These are phyloP conservation scores for Aeschynomene evenia DNA, from an alignment of 306 rosid species.

Conservation along the genomic window DNA sequence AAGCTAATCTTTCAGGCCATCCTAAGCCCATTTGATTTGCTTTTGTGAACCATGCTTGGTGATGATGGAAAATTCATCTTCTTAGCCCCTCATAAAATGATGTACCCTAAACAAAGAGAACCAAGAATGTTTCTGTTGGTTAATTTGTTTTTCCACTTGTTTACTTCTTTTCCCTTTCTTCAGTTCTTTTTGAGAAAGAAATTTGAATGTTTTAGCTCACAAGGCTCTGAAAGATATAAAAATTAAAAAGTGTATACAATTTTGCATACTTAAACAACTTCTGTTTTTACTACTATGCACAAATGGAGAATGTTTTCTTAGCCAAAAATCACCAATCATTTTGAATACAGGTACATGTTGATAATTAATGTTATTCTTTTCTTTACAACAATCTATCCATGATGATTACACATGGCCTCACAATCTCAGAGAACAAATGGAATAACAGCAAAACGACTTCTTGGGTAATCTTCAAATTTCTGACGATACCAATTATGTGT, in stretches of 20 bases:
- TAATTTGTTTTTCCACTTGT: conserved; percentile 1
- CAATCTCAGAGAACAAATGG: conserved; percentile 54
- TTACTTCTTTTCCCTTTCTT: neutral
- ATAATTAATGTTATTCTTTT: neutral
- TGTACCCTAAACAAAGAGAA: neutral
- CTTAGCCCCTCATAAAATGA: neutral
- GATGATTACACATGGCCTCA: neutral
- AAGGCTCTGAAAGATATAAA: neutral
- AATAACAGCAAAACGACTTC: conserved; percentile 52
- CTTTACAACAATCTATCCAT: neutral
- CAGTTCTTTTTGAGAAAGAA: neutral
- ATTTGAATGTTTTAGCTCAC: neutral
- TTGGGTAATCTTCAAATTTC: conserved; percentile 79
- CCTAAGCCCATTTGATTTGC: neutral
- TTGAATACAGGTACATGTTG: neutral
- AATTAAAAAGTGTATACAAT: neutral
- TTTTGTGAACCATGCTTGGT: conserved; percentile 7
- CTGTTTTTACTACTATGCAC: neutral
- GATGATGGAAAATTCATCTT: conserved; percentile 9
- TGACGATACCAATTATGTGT: conserved; percentile 77
- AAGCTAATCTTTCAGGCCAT: conserved; percentile 3
- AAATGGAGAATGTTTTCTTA: neutral
- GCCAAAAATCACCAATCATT: neutral
- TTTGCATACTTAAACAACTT: neutral
- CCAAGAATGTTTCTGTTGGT: neutral